Percentiles rank a stretch among this genome's conserved stretches.
These are phyloP conservation scores for Paraconiothyrium brasiliense DNA, from an alignment of 2,329 filamentous ascomycete species.

Conservation along the genomic window DNA sequence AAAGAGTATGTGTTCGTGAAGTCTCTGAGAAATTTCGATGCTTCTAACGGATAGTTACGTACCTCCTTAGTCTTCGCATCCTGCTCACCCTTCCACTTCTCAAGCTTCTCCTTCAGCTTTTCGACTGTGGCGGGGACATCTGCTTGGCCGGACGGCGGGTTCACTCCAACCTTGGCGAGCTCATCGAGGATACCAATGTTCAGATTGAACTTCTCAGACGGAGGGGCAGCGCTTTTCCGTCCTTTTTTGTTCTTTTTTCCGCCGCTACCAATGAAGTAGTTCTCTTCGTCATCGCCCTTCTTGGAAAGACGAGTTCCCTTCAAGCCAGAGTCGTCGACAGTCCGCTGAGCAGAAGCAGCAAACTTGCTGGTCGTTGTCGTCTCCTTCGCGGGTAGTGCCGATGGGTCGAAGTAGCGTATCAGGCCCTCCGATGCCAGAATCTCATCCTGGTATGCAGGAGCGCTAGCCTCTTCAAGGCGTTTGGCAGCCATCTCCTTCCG, in stretches of 20 bases:
- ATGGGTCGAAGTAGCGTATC: constrained; percentile 90
- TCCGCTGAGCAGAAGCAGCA: constrained; percentile 77
- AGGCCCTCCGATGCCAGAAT: constrained; percentile 88
- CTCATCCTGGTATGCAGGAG: constrained; percentile 90
- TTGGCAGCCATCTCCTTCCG: constrained; percentile 79
- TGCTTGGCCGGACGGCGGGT: constrained; percentile 85
- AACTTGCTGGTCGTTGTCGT: constrained; percentile 71
- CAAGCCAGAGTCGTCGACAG: constrained; percentile 81
- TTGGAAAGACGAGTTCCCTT: constrained; percentile 85
- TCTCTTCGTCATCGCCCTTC: constrained; percentile 89
- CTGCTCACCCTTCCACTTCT: constrained; percentile 91
- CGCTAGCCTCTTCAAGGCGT: constrained; percentile 81
- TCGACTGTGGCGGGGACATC: constrained; percentile 83
- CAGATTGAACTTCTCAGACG: constrained; percentile 76
- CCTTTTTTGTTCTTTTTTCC: constrained; percentile 90
- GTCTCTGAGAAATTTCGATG: background rate
- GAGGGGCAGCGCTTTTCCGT: constrained; percentile 76
- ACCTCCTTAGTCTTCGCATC: constrained; percentile 89
- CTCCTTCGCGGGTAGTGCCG: constrained; percentile 70
- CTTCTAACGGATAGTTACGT: constrained; percentile 50
- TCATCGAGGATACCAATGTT: constrained; percentile 93
- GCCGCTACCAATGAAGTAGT: constrained; percentile 77
- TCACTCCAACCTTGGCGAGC: constrained; percentile 82
- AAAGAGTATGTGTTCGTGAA: background rate
- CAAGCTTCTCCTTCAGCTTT: constrained; percentile 92